Conservation (phyloP, 805 yeast genomes). For the Saturnispora silvae region DNA sequence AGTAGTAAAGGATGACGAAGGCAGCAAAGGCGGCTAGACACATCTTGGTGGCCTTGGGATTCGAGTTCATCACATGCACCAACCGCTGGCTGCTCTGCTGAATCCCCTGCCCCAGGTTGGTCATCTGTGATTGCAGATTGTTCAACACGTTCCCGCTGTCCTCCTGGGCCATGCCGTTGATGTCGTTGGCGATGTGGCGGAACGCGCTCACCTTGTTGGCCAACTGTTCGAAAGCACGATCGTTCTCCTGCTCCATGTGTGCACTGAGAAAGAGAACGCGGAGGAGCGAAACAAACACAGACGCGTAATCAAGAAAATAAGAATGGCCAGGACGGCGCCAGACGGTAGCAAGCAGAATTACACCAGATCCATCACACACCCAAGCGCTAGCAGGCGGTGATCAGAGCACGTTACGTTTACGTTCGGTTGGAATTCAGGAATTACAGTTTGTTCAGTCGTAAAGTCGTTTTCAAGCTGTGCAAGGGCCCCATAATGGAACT, state of each 20-base stretch:
- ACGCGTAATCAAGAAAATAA: no score
- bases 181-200: slow-evolving; percentile 57
- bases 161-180: slow-evolving; percentile 52
- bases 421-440: no score
- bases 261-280: no score
- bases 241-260: slow-evolving; percentile 39
- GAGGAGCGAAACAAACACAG: no score
- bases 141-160: slow-evolving; percentile 31
- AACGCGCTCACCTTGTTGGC: slow-evolving; percentile 58
- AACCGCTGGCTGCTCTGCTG: slow-evolving; percentile 41
- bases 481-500: slow-evolving; percentile 21
- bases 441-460: no score
- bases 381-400: no score
- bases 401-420: no score
- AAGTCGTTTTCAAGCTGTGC: slow-evolving; percentile 28
- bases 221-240: slow-evolving; percentile 47
- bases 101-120: slow-evolving; percentile 37
- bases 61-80: slow-evolving; percentile 45
- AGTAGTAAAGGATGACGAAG: slow-evolving; percentile 47
- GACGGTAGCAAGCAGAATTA: no score
- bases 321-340: no score
- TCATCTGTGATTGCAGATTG: slow-evolving; percentile 40
- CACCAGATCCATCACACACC: no score
- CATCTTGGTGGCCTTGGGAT: slow-evolving; percentile 49
- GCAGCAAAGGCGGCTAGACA: slow-evolving; percentile 44